Base-by-base conservation (phyloP, 139 green algal genomes). In the Desmodesmus armatus region DNA sequence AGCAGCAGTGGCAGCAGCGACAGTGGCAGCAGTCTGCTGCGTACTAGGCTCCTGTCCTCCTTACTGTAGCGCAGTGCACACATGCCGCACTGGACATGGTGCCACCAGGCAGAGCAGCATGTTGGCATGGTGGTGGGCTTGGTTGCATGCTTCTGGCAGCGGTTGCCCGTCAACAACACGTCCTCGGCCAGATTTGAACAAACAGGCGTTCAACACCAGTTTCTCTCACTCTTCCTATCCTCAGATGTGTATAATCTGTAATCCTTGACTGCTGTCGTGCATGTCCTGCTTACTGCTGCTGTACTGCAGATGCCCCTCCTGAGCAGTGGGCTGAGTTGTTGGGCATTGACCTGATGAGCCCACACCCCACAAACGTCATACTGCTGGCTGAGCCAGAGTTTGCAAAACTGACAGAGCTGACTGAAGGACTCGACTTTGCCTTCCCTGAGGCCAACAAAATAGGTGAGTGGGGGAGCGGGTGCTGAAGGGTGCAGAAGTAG, bases 351-450 rank as follows among this genome's bases (percentile, higher is more conserved):
- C 72, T 74, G 25, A 51, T 86, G 75, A 74, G 44, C 29, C 40
- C 25, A 17, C 41, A 65, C 31, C 72, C 49, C 58, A 82, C 37
- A 2, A 85, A 66, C 27, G 67, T 90, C 27, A 85, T 93, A n/a
- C 51, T 91, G 44, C 66, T 91, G 44, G 70, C 89, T 15, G 87
- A 93, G 53, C 89, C 89, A 6, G 75, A 79, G 65, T 93, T 93
- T 58, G 19, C 3, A 17, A 31, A 78, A 25, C 51, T 84, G 15
- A 44, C 69, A 55, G 89, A 93, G 71, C 85, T 93, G 5, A 85
- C 89, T 66, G 85, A 72, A 11, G 89, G 89, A 9, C 81, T 92
- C 69, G 89, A 92, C 72, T 92, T 84, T 76, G 89, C 89, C 0
- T 91, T 89, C 35, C 89, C 89, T 1, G 53, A 15, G 5, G 87